A percentile compares a stretch with the other conserved stretches of the same genome.
phyloP scores from a whole-genome alignment of 2,329 filamentous ascomycete species.

The Talaromyces sp. region DNA sequence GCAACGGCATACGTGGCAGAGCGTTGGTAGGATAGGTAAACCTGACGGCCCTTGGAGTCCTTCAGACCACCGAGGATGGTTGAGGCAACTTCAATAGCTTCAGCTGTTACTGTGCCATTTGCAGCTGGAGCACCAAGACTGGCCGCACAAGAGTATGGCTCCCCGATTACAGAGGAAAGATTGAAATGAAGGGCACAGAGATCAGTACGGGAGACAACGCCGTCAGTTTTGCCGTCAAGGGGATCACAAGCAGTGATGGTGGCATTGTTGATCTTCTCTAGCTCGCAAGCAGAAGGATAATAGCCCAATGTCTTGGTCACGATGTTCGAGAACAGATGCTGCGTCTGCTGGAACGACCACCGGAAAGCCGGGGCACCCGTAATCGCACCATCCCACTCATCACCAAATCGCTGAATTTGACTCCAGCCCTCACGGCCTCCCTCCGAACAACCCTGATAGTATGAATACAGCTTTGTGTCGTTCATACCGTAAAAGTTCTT shows the following conservation, averaged over 20 bases:
- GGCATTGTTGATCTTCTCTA: neutral
- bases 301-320: conserved; percentile 37
- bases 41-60: neutral
- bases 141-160: neutral
- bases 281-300: neutral
- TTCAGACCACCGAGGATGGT: neutral
- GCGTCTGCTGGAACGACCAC: conserved; percentile 42
- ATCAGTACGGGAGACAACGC: neutral
- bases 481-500: conserved; percentile 38
- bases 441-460: conserved; percentile 54
- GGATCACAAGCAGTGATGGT: neutral
- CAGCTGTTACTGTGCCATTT: neutral
- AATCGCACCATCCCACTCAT: conserved; percentile 45
- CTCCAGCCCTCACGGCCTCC: conserved; percentile 50
- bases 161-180: neutral
- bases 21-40: neutral
- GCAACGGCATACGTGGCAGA: neutral
- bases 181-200: neutral
- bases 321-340: conserved; percentile 39
- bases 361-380: conserved; percentile 47
- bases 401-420: conserved; percentile 48
- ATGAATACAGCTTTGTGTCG: conserved; percentile 30
- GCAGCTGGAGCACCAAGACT: neutral
- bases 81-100: neutral
- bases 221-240: neutral